Base-by-base conservation (phyloP, 1,139 yeast species). In the Wickerhamiella pararugosa region DNA sequence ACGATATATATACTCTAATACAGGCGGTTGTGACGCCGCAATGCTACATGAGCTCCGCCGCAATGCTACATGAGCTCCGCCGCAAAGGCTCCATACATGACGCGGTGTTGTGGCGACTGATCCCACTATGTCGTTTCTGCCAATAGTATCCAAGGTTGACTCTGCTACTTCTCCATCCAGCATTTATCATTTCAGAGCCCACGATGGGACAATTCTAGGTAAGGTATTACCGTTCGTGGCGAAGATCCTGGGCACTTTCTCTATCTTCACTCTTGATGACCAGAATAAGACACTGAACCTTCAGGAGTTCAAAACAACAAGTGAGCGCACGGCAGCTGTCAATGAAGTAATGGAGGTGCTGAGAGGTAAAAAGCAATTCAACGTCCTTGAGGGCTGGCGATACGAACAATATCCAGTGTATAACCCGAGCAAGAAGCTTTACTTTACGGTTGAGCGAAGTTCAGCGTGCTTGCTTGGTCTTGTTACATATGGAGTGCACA, bases 401-500 rank as follows among this genome's bases (percentile, higher is more conserved):
- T 61, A 81, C 56, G 98, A 90, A 60, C 66, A 74, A 34, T 90
- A 84, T 59, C 69, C 79, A 0, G 74, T 87, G 4, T 83, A 77
- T 60, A 69, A 71, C 45, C 75, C 79, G 0, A 52, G 64, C 0
- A 62, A 63, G 7, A 49, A 47, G 0, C 79, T 82, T 0, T 90
- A 87, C 54, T 60, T 84, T 50, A 63, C 67, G 5, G 59, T 86
- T 2, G 98, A 90, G 58, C 66, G 98, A 38, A 78, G 95, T 0
- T 74, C 84, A 42, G 74, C 94, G 7, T 81, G 83, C 1, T 60
- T 84, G 5, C 58, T 87, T 37, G 98, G 98, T 0, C 79, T 90
- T 11, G 76, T 79, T 0, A 84, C 94, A 42, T 86, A 86, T 56
- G 98, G 98, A 1, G 79, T 79, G 5, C 97, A 90, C 58, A 67